Conservation (phyloP, 73 alveolate species). For the Paramecium bursaria region DNA sequence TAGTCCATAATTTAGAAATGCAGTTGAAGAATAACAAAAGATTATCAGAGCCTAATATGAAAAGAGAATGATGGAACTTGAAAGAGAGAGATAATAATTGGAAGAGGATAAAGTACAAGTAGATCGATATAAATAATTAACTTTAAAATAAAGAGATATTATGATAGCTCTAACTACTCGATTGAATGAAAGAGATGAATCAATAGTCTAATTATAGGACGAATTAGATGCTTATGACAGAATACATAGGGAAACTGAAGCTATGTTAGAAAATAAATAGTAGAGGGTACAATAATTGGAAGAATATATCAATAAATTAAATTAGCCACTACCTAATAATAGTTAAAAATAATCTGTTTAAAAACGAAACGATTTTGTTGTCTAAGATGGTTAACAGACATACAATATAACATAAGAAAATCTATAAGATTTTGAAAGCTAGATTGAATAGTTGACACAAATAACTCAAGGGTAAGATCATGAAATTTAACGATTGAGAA, state of each 20-base stretch:
- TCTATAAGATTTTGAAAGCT: conserved; percentile 58
- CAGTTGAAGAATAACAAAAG: conserved; percentile 89
- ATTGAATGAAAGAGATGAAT: conserved; percentile 99
- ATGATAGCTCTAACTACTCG: conserved; percentile 99
- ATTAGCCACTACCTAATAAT: conserved; percentile 69
- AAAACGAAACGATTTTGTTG: conserved; percentile 56
- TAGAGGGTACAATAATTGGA: conserved; percentile 73
- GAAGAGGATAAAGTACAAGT: conserved; percentile 94
- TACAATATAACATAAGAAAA: conserved; percentile 67
- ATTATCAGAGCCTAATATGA: conserved; percentile 90
- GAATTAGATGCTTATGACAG: conserved; percentile 89
- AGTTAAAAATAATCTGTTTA: conserved; percentile 55
- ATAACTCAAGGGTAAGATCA: conserved; percentile 38
- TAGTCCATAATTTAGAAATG: conserved; percentile 92
- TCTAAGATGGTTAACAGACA: conserved; percentile 62
- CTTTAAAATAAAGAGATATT: conserved; percentile 97
- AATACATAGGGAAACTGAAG: conserved; percentile 84
- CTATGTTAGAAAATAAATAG: conserved; percentile 70
- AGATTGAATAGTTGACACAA: conserved; percentile 45
- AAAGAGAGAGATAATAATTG: conserved; percentile 82
- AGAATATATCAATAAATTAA: conserved; percentile 38
- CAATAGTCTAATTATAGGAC: conserved; percentile 96
- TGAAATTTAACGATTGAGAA: conserved; percentile 16
- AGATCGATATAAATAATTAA: conserved; percentile 97
- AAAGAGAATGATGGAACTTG: conserved; percentile 84